A percentile compares a stretch with the other conserved stretches of the same genome.
Evolutionary conservation across 2,329 filamentous ascomycete genomes (phyloP).

Genomic region (Microsporum audouinii): DNA sequence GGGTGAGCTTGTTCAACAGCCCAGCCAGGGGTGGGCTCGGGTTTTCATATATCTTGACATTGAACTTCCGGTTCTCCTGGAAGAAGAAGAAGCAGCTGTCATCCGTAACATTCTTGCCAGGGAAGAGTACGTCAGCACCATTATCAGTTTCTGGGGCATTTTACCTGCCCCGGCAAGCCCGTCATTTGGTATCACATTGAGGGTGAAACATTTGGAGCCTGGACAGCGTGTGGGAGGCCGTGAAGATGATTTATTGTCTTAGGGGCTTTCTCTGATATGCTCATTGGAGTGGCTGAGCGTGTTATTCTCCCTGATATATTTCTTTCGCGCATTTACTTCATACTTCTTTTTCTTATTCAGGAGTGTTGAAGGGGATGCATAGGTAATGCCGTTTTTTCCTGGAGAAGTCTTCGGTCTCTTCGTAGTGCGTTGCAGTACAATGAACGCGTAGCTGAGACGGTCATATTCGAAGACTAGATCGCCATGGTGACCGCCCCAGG

Average conservation of each 20-base stretch:
- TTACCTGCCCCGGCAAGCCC: no score
- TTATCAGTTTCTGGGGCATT: no score
- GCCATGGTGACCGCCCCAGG: background rate
- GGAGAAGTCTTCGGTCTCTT: background rate
- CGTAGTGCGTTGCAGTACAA: background rate
- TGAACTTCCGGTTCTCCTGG: no score
- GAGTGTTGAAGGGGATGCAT: background rate
- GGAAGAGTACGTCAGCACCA: no score
- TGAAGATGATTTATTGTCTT: background rate
- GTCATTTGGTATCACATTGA: no score
- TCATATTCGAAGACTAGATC: background rate
- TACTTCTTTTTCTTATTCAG: background rate
- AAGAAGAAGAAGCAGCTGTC: no score
- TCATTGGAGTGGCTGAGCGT: background rate
- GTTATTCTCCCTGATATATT: background rate
- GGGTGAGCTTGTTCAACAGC: no score
- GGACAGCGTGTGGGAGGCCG: background rate
- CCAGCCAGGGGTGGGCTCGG: no score
- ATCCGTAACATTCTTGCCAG: no score
- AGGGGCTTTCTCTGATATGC: background rate
- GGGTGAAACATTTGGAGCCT: no score
- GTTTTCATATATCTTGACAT: no score
- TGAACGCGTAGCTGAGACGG: background rate
- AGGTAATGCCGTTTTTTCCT: background rate
- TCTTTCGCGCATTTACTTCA: background rate